Conservation (phyloP, 306 rosid genomes). For the Adenanthera pavonina region DNA sequence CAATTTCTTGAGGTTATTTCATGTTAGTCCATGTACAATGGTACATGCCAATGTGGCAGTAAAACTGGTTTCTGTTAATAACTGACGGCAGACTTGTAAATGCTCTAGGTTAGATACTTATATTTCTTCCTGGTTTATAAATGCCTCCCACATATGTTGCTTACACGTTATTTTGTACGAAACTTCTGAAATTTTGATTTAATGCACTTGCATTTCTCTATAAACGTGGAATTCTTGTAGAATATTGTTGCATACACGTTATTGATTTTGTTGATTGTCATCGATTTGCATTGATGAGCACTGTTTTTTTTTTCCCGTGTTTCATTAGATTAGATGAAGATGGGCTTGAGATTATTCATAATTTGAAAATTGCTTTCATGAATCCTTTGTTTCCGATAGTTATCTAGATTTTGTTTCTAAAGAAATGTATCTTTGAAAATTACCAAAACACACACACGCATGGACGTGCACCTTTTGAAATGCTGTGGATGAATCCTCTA, state of each 20-base stretch:
- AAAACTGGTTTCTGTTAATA: not conserved
- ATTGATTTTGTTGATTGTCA: not conserved
- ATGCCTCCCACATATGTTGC: not conserved
- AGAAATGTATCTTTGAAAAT: not conserved
- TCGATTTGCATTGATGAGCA: not conserved
- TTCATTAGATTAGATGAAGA: too few relatives aligned
- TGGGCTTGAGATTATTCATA: not conserved
- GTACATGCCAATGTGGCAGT: not conserved
- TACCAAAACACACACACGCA: too few relatives aligned
- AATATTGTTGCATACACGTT: not conserved
- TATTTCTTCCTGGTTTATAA: not conserved
- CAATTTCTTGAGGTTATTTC: slow-evolving; percentile 23
- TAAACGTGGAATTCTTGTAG: not conserved
- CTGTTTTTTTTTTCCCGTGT: too few relatives aligned
- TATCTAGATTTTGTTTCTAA: not conserved
- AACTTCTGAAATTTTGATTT: not conserved
- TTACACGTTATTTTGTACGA: not conserved
- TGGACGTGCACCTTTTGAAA: too few relatives aligned
- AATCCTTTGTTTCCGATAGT: not conserved
- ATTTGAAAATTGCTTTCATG: not conserved
- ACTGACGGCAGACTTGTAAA: not conserved
- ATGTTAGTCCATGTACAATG: slow-evolving; percentile 17
- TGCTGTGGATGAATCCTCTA: too few relatives aligned
- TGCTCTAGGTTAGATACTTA: not conserved
- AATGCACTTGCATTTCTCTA: not conserved